phyloP scores from a whole-genome alignment of 2,329 filamentous ascomycete species.

The Fusarium setosum region DNA sequence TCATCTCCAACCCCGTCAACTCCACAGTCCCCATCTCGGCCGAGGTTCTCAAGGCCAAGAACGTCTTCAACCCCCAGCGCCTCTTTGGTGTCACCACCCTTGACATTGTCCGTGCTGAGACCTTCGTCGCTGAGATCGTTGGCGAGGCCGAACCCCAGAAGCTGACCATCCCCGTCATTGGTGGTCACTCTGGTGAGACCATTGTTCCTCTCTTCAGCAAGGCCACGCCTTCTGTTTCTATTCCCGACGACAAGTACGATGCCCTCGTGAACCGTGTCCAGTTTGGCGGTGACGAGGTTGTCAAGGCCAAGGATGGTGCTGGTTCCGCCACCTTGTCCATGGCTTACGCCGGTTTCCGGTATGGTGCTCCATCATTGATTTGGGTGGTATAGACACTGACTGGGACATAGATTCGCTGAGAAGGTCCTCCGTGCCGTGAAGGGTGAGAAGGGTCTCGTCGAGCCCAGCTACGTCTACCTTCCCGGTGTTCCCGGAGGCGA shows the following conservation, averaged over 20 bases:
- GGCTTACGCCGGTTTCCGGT: slow-evolving; percentile 96
- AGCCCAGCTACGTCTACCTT: slow-evolving; percentile 96
- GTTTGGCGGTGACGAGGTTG: slow-evolving; percentile 97
- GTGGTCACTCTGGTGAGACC: slow-evolving; percentile 97
- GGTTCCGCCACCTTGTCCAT: slow-evolving; percentile 94
- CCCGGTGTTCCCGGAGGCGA: slow-evolving; percentile 89
- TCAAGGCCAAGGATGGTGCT: slow-evolving; percentile 92
- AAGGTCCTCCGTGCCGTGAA: slow-evolving; percentile 89
- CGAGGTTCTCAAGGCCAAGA: slow-evolving; percentile 93
- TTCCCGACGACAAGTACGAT: slow-evolving; percentile 91
- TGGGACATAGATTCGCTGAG: slow-evolving; percentile 80
- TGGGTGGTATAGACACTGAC: slow-evolving; percentile 17
- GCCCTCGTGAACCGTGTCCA: slow-evolving; percentile 94
- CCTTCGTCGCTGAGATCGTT: slow-evolving; percentile 88
- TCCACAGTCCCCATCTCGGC: slow-evolving; percentile 97
- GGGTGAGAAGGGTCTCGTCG: slow-evolving; percentile 92
- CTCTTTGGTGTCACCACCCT: slow-evolving; percentile 99
- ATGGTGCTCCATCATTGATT: slow-evolving; percentile 27
- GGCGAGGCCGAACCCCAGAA: slow-evolving; percentile 86
- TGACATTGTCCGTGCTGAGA: slow-evolving; percentile 97
- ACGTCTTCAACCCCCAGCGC: slow-evolving; percentile 93
- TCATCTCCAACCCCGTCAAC: slow-evolving; percentile 99
- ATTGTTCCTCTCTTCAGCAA: slow-evolving; percentile 98
- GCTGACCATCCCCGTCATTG: slow-evolving; percentile 90
- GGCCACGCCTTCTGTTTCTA: slow-evolving; percentile 80